These are phyloP conservation scores for Capsella rubella DNA, from an alignment of 441 rosid genomes.

Conservation along the genomic window DNA sequence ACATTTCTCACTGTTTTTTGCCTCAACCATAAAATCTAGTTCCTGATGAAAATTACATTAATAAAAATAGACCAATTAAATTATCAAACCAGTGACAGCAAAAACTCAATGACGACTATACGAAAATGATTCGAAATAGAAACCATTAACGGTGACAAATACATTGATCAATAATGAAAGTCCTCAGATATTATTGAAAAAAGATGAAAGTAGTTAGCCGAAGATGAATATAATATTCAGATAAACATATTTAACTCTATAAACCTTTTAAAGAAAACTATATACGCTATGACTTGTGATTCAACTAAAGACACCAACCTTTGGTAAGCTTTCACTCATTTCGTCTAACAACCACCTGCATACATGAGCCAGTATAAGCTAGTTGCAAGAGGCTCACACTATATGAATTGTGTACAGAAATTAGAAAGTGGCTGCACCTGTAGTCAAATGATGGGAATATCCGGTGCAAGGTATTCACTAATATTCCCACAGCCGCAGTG, in stretches of 20 bases:
- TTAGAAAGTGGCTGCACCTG: slow-evolving; percentile 54
- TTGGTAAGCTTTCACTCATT: slow-evolving; percentile 89
- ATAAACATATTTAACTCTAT: slow-evolving; percentile 10
- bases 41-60: slow-evolving; percentile 60
- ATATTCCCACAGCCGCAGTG: slow-evolving; percentile 77
- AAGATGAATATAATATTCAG: background rate
- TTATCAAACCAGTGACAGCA: slow-evolving; percentile 14
- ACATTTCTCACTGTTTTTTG: slow-evolving; percentile 87
- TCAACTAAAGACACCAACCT: slow-evolving; percentile 60
- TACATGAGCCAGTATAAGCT: slow-evolving; percentile 45
- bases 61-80: background rate
- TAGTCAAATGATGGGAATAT: slow-evolving; percentile 92
- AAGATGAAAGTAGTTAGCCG: background rate
- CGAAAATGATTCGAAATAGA: background rate
- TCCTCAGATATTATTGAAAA: background rate
- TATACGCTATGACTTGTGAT: background rate
- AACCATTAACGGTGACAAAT: background rate
- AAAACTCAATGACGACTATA: background rate
- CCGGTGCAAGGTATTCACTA: slow-evolving; percentile 81
- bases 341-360: slow-evolving; percentile 94
- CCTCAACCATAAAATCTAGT: slow-evolving; percentile 89
- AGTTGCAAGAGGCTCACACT: slow-evolving; percentile 11
- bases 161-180: background rate
- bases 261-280: background rate
- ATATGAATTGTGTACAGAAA: background rate